Base-by-base conservation (phyloP, 768 basidiomycete genomes). In the Mycena vitilis region DNA sequence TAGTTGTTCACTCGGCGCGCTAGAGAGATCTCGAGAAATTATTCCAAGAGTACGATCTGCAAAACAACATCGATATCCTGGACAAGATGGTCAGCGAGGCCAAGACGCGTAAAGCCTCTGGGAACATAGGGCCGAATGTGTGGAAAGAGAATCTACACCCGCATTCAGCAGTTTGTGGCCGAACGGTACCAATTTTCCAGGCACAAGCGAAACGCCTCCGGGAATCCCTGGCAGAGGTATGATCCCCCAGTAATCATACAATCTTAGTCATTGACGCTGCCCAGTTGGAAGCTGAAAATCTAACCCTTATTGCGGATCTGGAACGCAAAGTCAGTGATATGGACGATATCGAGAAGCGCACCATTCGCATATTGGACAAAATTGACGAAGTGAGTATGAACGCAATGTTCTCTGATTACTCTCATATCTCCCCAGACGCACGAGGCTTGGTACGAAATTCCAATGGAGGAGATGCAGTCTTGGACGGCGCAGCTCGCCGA, bases 81-180 rank as follows among this genome's bases (percentile, higher is more conserved):
- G 92, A 94, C 68, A 82, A 83, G 13, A 86, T 92, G 16, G 88
- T 94, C 1, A 87, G 83, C 13, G 92, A 92, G 38, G 93, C 92
- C 70, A 89, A 75, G 74, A 85, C 85, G 22, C 80, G 85, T 25
- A 87, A 89, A 60, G 84, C 83, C 42, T 81, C 82, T 53, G 83
- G 84, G 9, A 84, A 82, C 48, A 71, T 77, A 15, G 81, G 82
- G 0, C 85, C 83, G 16, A 91, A 93, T 74, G 73, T 85, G 0
- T 95, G 93, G 92, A 86, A 79, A 66, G 86, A 88, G 56, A 82
- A 88, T 63, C 77, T 94, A 37, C 85, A 87, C 52, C 91, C 94
- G 2, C 86, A 82, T 16, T 83, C 83, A 36, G 91, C 90, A 8
- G 86, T 89, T 36, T 83, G 86, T 54, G 91, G 92, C 1, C 82